These are phyloP conservation scores for Populus ilicifolia DNA, from an alignment of 345 rosid genomes.

Conservation along the genomic window DNA sequence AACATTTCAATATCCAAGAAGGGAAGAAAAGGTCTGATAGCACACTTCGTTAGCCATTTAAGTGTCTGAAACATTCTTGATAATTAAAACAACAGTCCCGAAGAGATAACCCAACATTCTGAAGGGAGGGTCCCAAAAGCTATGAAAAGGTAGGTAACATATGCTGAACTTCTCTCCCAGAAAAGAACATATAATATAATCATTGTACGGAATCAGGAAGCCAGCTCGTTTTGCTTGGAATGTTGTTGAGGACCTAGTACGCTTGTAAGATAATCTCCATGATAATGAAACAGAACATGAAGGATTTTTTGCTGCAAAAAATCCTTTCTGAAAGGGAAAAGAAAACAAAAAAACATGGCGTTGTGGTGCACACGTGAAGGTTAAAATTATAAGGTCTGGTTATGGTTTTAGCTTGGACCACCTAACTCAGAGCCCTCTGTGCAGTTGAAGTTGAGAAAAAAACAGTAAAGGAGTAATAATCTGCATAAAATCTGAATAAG, in stretches of 20 bases:
- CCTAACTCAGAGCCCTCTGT: background rate
- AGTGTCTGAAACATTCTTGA: background rate
- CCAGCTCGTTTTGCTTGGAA: slow-evolving; percentile 37
- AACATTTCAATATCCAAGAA: too few species aligned
- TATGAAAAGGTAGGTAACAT: slow-evolving; percentile 17
- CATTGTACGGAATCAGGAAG: slow-evolving; percentile 31
- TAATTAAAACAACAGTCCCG: background rate
- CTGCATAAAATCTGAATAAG: slow-evolving; percentile 16
- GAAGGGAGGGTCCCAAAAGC: slow-evolving; percentile 24
- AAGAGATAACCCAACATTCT: slow-evolving; percentile 18
- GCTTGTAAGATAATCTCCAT: background rate
- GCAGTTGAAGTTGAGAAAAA: background rate
- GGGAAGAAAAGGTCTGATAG: background rate
- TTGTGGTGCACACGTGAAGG: slow-evolving; percentile 30
- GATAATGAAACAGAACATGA: background rate
- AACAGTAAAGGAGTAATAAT: background rate
- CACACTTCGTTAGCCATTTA: background rate
- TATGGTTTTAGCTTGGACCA: slow-evolving; percentile 9
- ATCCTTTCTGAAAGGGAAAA: background rate
- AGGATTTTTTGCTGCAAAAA: background rate
- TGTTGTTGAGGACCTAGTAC: slow-evolving; percentile 25
- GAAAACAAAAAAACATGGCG: slow-evolving; percentile 12
- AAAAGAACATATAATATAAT: slow-evolving; percentile 8
- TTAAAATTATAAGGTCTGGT: slow-evolving; percentile 7
- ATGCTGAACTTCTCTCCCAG: slow-evolving; percentile 27